Base-by-base conservation (phyloP, 129 eudicot species). In the Flaveria robusta region DNA sequence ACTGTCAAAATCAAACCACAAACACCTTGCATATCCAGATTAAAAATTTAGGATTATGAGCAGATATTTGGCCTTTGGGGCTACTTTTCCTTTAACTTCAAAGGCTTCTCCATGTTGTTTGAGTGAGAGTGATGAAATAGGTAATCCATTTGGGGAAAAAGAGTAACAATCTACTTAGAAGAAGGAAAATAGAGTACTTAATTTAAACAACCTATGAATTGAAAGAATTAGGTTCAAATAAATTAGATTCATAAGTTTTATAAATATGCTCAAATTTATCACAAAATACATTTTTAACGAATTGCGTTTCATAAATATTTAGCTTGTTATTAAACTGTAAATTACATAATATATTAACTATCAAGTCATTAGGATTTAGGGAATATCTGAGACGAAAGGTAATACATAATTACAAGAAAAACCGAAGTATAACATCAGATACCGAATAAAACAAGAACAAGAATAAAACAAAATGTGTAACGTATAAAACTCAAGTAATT, bases 41-140 rank as follows among this genome's bases (percentile, higher is more conserved):
- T 50, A 6, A 9, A 22, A 20, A 55, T 58, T 58, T 5, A 59
- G 2, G n/a, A 23, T 11, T 60, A 15, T 60, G 67, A 24, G 6
- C 7, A 5, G 14, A 13, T 24, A 15, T 12, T 26, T 60, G n/a
- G n/a, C n/a, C 18, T 60, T 12, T 26, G 1, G 67, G 67, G 42
- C 67, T 60, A 26, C 42, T 60, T 26, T 60, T 60, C 10, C 20
- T 13, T 24, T 24, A 24, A 15, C 65, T 58, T 58, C 65, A 58
- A 58, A 58, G 65, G 67, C 41, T 60, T 60, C 41, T 60, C 41
- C n/a, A 27, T 24, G 39, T 60, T 60, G 67, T 60, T 60, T 14
- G 67, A 60, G 37, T 60, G 66, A 60, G 41, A 58, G 34, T 58
- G 37, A 58, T 58, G n/a, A 58, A 22, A 58, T 23, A 58, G 65